phyloP scores from a whole-genome alignment of 352 stramenopile genomes.

The Phytophthora capsici region DNA sequence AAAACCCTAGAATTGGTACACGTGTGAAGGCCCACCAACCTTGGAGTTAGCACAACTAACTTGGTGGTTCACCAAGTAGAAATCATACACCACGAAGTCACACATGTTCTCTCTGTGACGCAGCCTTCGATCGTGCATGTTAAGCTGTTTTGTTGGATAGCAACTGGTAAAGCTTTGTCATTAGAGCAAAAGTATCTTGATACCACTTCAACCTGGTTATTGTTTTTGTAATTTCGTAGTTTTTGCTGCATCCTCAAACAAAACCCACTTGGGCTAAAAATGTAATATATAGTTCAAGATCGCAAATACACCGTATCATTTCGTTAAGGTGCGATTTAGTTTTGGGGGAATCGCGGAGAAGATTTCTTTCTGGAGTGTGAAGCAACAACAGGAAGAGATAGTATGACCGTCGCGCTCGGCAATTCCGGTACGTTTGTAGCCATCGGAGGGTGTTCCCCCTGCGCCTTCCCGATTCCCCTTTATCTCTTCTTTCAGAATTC shows the following conservation, averaged over 20 bases:
- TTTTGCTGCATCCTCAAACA: neutral
- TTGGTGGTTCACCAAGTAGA: no score
- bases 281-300: slow-evolving; percentile 26
- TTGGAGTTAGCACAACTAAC: no score
- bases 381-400: slow-evolving; percentile 42
- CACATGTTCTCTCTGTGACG: no score
- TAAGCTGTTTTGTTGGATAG: no score
- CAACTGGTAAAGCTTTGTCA: no score
- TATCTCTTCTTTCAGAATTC: slow-evolving; percentile 1
- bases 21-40: no score
- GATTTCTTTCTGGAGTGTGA: slow-evolving; percentile 47
- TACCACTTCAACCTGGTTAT: slow-evolving; percentile 26
- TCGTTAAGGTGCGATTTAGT: slow-evolving; percentile 28
- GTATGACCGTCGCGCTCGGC: slow-evolving; percentile 56
- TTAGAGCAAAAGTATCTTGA: slow-evolving; percentile 22
- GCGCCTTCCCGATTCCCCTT: neutral
- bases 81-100: no score
- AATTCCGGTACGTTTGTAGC: slow-evolving; percentile 60
- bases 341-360: slow-evolving; percentile 27
- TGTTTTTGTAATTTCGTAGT: slow-evolving; percentile 2
- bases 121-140: no score
- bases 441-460: slow-evolving; percentile 2
- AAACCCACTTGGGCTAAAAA: neutral
- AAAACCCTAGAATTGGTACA: no score
- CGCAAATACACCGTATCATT: slow-evolving; percentile 2